Conservation (phyloP, 2,329 filamentous ascomycete species). For the Periconia sp. region DNA sequence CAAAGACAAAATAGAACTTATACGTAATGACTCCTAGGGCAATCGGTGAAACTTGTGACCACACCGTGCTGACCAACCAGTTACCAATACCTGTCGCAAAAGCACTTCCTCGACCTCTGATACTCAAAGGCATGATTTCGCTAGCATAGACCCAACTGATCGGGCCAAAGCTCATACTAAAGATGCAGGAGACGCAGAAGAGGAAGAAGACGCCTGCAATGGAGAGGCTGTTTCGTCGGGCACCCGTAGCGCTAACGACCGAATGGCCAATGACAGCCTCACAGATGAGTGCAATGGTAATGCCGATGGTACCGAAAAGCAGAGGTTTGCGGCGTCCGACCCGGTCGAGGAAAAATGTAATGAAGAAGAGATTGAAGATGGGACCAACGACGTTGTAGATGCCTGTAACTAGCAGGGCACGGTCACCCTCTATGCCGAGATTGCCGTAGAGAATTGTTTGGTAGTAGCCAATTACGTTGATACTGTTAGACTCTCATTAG, state of each 20-base stretch:
- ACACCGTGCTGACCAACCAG: slow-evolving; percentile 65
- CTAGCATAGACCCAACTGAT: slow-evolving; percentile 68
- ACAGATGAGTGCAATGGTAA: slow-evolving; percentile 64
- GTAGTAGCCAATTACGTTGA: slow-evolving; percentile 68
- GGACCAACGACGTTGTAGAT: slow-evolving; percentile 68
- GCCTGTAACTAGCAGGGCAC: slow-evolving; percentile 61
- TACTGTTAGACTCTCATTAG: slow-evolving; percentile 24
- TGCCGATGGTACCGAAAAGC: slow-evolving; percentile 60
- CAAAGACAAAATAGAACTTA: slow-evolving; percentile 65
- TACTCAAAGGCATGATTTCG: slow-evolving; percentile 69
- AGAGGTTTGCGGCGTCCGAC: slow-evolving; percentile 59
- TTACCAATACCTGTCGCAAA: slow-evolving; percentile 65
- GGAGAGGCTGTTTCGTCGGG: slow-evolving; percentile 39
- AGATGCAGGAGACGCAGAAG: slow-evolving; percentile 55
- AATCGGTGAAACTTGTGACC: slow-evolving; percentile 64
- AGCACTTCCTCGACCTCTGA: slow-evolving; percentile 64
- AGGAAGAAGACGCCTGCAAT: slow-evolving; percentile 43
- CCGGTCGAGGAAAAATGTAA: slow-evolving; percentile 61
- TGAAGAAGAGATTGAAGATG: slow-evolving; percentile 65
- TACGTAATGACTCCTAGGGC: slow-evolving; percentile 57
- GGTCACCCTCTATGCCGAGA: slow-evolving; percentile 62
- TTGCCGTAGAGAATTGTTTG: slow-evolving; percentile 64
- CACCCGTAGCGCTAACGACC: slow-evolving; percentile 34
- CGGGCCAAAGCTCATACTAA: slow-evolving; percentile 41
- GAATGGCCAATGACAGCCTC: slow-evolving; percentile 62